Percentiles rank a stretch among this genome's conserved stretches.
phyloP scores from a whole-genome alignment of 2,329 filamentous ascomycete genomes.

The Nigrospora sphaerica region DNA sequence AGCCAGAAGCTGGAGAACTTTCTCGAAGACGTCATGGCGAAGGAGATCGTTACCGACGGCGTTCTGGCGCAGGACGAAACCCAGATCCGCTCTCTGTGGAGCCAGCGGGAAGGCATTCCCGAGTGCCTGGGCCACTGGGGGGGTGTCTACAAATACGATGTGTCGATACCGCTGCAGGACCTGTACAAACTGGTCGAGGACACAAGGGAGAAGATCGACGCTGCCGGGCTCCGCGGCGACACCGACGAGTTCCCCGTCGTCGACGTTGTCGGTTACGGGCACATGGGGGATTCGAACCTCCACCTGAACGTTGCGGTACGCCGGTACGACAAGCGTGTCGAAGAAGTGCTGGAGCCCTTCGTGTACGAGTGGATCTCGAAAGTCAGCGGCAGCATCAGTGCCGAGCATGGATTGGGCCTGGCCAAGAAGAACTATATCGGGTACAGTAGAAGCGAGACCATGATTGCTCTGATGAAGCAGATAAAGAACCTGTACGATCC shows the following conservation, averaged over 20 bases:
- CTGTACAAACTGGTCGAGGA: conserved; percentile 90
- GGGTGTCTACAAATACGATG: conserved; percentile 96
- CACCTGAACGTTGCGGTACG: conserved; percentile 86
- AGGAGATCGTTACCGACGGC: conserved; percentile 81
- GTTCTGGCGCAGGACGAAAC: conserved; percentile 91
- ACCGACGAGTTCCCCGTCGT: conserved; percentile 72
- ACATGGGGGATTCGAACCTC: conserved; percentile 96
- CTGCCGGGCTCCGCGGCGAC: conserved; percentile 71
- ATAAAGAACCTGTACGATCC: conserved; percentile 93
- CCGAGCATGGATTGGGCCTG: conserved; percentile 88
- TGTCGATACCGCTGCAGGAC: conserved; percentile 84
- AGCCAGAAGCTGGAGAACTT: conserved; percentile 84
- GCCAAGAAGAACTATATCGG: conserved; percentile 95
- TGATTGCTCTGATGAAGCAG: conserved; percentile 88
- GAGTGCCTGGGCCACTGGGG: conserved; percentile 86
- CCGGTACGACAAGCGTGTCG: conserved; percentile 79
- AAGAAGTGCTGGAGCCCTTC: conserved; percentile 84
- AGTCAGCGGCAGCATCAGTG: conserved; percentile 87
- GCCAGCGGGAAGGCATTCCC: conserved; percentile 87
- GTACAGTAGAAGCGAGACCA: conserved; percentile 83
- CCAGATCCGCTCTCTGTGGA: conserved; percentile 79
- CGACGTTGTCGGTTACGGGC: conserved; percentile 90
- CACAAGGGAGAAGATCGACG: conserved; percentile 62
- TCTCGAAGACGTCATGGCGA: conserved; percentile 84
- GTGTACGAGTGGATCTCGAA: conserved; percentile 96